Base-by-base conservation (phyloP, 768 basidiomycete species). In the Mycena vitilis region DNA sequence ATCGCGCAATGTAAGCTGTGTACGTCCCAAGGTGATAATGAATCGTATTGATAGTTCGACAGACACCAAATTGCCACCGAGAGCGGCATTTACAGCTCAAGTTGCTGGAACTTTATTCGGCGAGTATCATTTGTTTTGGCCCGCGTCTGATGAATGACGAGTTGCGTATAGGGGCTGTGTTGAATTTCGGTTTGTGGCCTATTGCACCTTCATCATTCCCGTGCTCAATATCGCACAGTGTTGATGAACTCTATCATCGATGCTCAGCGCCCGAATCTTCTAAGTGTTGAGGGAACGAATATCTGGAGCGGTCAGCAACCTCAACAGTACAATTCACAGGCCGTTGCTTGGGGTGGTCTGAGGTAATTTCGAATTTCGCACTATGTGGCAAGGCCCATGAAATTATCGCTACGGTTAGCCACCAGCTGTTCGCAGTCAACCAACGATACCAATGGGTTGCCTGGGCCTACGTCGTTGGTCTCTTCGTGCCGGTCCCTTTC, bases 161-260 rank as follows among this genome's bases (percentile, higher is more conserved):
- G 5, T n/a, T 6, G 15, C 22, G 20, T 36, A 40, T 38, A 65
- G 63, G 85, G 10, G 78, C 82, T 44, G 70, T 85, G 60, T 73
- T 86, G 55, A 86, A 84, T 73, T 87, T 83, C 60, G 67, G 86
- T 84, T 53, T 52, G 80, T 30, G 58, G 38, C 49, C 59, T 9
- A 13, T 30, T 48, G 16, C 15, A 20, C 12, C 13, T 23, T 45
- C 57, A 23, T 13, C 42, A 45, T 8, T 22, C 64, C 25, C 10
- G 18, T 49, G 10, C 49, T 57, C 25, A 52, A 42, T 51, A 48
- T 30, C 53, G 52, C 16, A 66, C 78, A 77, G 84, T 89, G 51
- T 72, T 91, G 59, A 89, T 89, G 88, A 88, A 87, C 69, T 82
- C 83, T 1, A 86, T 91, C 65, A 82, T 91, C 73, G 79, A 81